phyloP scores from a whole-genome alignment of 2,329 filamentous ascomycete genomes.

The Lomentospora prolificans region DNA sequence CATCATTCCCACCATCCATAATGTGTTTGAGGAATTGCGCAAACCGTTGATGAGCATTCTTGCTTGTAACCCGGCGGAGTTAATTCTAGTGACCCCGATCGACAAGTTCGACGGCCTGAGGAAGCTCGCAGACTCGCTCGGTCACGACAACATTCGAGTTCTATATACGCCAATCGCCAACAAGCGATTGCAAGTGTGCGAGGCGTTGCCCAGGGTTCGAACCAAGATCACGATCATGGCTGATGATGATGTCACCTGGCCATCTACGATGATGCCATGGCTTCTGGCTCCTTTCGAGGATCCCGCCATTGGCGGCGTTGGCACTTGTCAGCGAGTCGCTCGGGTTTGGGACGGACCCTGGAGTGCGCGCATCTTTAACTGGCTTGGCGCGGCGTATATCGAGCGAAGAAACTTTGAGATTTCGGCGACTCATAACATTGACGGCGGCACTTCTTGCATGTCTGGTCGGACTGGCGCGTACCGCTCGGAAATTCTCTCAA shows the following conservation, averaged over 20 bases:
- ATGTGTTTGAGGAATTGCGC: slow-evolving; percentile 72
- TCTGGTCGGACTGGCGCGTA: slow-evolving; percentile 91
- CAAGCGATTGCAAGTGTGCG: slow-evolving; percentile 88
- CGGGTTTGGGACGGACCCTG: slow-evolving; percentile 53
- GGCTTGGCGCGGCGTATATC: slow-evolving; percentile 84
- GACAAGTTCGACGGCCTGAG: slow-evolving; percentile 63
- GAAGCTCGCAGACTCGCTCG: slow-evolving; percentile 53
- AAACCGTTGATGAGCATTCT: slow-evolving; percentile 72
- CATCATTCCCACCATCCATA: slow-evolving; percentile 86
- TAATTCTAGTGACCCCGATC: slow-evolving; percentile 82
- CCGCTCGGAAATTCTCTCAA: slow-evolving; percentile 76
- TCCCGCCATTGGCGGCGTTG: slow-evolving; percentile 73
- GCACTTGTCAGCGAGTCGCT: slow-evolving; percentile 79
- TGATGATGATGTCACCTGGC: slow-evolving; percentile 94
- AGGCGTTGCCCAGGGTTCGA: slow-evolving; percentile 74
- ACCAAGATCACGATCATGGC: slow-evolving; percentile 86
- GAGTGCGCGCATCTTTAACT: slow-evolving; percentile 65
- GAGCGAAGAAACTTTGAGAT: slow-evolving; percentile 95
- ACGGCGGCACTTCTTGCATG: slow-evolving; percentile 93
- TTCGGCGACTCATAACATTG: slow-evolving; percentile 87
- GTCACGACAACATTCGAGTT: slow-evolving; percentile 56
- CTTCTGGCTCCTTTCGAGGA: slow-evolving; percentile 89
- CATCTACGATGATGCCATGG: slow-evolving; percentile 76
- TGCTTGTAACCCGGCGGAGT: slow-evolving; percentile 55
- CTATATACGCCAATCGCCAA: slow-evolving; percentile 78